These are phyloP conservation scores for Rhodotorula glutinis DNA, from an alignment of 1,284 basidiomycete genomes.

Conservation along the genomic window DNA sequence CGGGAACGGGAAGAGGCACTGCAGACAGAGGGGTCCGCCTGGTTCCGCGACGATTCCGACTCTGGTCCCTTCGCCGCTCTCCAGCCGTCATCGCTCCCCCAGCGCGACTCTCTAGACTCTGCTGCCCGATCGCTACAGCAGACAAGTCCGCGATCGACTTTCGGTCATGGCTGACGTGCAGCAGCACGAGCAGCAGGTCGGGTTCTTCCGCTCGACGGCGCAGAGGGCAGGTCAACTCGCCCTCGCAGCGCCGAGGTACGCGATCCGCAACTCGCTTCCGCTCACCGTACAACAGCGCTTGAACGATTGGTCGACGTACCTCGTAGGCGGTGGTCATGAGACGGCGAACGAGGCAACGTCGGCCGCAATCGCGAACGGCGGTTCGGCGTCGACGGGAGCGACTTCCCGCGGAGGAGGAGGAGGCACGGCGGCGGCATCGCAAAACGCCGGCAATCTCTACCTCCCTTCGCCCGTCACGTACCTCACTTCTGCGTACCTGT, in stretches of 20 bases:
- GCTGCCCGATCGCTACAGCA: no score
- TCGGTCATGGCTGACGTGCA: neutral
- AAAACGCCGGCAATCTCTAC: neutral
- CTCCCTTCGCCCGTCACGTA: conserved; percentile 27
- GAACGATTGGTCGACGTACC: no score
- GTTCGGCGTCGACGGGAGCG: no score
- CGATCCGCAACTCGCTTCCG: neutral
- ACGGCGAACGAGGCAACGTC: neutral
- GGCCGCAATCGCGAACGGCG: neutral
- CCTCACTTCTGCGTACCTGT: conserved; percentile 26
- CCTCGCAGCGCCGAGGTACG: conserved; percentile 5
- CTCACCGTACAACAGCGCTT: neutral
- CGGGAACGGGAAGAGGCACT: no score
- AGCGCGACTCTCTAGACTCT: no score
- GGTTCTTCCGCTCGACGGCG: conserved; percentile 1
- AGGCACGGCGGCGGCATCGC: neutral
- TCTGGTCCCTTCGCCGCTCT: no score
- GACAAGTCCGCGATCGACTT: no score
- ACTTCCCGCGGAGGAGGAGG: no score
- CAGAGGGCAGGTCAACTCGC: conserved; percentile 7
- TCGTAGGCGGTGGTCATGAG: no score
- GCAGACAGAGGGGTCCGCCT: no score
- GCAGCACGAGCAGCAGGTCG: neutral
- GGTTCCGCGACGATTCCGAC: no score
- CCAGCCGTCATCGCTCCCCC: no score